Base-by-base conservation (phyloP, 495 filamentous ascomycete species). In the Parathielavia hyrcaniae region DNA sequence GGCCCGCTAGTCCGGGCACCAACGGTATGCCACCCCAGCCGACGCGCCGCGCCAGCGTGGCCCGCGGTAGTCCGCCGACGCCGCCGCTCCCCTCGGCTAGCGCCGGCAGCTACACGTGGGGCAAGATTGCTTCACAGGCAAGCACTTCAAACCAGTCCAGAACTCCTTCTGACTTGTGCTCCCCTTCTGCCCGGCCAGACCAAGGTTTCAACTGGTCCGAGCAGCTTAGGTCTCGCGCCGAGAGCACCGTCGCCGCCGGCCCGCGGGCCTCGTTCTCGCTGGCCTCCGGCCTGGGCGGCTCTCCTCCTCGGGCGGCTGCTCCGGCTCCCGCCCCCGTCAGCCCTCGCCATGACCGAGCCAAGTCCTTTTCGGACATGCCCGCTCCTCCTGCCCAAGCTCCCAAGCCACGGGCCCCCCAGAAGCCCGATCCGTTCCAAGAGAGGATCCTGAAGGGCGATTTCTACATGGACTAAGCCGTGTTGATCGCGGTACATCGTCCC, bases 361-460 rank as follows among this genome's bases (percentile, higher is more conserved):
- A 84, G 83, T 86, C 88, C 10, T 71, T 83, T 38, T 83, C 81
- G 57, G 85, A 89, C 63, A 83, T 90, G 69, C 84, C 86, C 22
- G 80, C 77, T 26, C 79, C 85, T 44, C 82, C 83, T 14, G 71
- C 69, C 50, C 72, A 77, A 65, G 68, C 75, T 19, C 72, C 77
- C 17, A 68, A 70, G 53, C 62, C 76, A 9, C 73, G 76, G 44
- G 61, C 51, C 4, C 75, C 76, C 4, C 70, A 77, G 46, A 86
- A 89, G 68, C 90, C 90, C 14, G 93, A 98, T 75, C 85, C 84
- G 63, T 90, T 97, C 76, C 89, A 95, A 73, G 93, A 98, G 79
- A 83, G 95, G 60, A 97, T 98, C 62, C 77, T 98, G 58, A 91
- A 95, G 72, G 93, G 93, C 35, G 93, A 98, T 64, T 96, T 98